Percentiles rank a stretch among this genome's conserved stretches.
Conservation (phyloP, 257 asterid genomes). For the Lithospermum erythrorhizon region DNA sequence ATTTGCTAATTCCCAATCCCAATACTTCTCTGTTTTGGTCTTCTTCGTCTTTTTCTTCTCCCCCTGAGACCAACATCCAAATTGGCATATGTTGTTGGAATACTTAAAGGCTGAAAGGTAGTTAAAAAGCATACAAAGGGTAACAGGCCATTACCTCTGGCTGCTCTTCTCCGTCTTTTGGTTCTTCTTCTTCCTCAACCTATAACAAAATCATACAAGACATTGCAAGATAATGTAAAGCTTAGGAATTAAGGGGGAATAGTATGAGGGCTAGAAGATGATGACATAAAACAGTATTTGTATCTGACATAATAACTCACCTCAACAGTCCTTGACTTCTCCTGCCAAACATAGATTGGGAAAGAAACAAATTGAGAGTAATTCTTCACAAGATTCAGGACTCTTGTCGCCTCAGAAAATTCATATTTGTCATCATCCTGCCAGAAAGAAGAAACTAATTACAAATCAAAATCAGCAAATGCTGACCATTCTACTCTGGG, state of each 20-base stretch:
- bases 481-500: no score
- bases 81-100: neutral
- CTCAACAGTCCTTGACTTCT: slow-evolving; percentile 86
- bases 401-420: slow-evolving; percentile 70
- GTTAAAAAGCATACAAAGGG: neutral
- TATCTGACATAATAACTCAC: slow-evolving; percentile 23
- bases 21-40: slow-evolving; percentile 87
- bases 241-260: neutral
- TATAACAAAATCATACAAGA: slow-evolving; percentile 8
- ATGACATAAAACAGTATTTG: neutral
- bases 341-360: slow-evolving; percentile 93
- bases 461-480: neutral
- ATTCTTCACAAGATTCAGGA: slow-evolving; percentile 87
- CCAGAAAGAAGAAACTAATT: slow-evolving; percentile 7
- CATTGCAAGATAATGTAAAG: neutral
- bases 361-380: slow-evolving; percentile 92
- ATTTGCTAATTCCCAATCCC: slow-evolving; percentile 94
- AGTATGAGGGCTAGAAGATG: neutral
- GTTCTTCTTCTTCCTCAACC: slow-evolving; percentile 96
- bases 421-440: slow-evolving; percentile 96
- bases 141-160: slow-evolving; percentile 47
- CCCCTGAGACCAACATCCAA: slow-evolving; percentile 36
- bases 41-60: slow-evolving; percentile 64
- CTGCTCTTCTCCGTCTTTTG: slow-evolving; percentile 87
- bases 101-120: neutral